Percentiles rank a stretch among this genome's conserved stretches.
phyloP scores from a whole-genome alignment of 805 yeast species.

The Candida ponderosae region DNA sequence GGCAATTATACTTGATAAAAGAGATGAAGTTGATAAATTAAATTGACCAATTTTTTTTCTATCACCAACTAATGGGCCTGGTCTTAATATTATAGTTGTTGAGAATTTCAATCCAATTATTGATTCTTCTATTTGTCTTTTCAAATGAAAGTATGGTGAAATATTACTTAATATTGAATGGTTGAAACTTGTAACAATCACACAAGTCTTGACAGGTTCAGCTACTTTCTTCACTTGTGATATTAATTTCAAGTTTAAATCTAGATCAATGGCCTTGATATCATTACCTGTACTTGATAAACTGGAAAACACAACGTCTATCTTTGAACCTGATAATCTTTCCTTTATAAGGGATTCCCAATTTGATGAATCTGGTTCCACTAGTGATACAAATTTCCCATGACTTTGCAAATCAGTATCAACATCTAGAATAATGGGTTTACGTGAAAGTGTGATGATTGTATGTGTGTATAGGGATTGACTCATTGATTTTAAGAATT shows the following conservation, averaged over 20 bases:
- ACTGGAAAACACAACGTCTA: too few relatives aligned
- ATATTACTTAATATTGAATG: slow-evolving; percentile 9
- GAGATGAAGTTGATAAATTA: slow-evolving; percentile 2
- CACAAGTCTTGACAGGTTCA: slow-evolving; percentile 7
- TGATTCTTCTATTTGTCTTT: slow-evolving; percentile 14
- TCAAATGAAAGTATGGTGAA: slow-evolving; percentile 14
- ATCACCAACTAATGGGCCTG: slow-evolving; percentile 22
- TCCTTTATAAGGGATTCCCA: too few relatives aligned
- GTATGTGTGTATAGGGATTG: too few relatives aligned
- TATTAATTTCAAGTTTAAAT: not conserved
- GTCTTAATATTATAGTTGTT: slow-evolving; percentile 14
- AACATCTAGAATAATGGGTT: too few relatives aligned
- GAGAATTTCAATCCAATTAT: slow-evolving; percentile 7
- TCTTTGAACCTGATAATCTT: too few relatives aligned
- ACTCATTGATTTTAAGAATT: too few relatives aligned
- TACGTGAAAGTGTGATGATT: too few relatives aligned
- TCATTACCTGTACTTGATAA: too few relatives aligned
- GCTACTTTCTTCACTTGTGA: not conserved
- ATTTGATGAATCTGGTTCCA: too few relatives aligned
- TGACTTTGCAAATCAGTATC: too few relatives aligned
- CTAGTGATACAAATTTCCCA: too few relatives aligned
- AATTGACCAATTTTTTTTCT: slow-evolving; percentile 2
- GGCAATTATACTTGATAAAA: slow-evolving; percentile 9
- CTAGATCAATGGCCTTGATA: not conserved
- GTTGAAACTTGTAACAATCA: slow-evolving; percentile 18